Base-by-base conservation (phyloP, 768 basidiomycete genomes). In the Lactifluus subvellereus region DNA sequence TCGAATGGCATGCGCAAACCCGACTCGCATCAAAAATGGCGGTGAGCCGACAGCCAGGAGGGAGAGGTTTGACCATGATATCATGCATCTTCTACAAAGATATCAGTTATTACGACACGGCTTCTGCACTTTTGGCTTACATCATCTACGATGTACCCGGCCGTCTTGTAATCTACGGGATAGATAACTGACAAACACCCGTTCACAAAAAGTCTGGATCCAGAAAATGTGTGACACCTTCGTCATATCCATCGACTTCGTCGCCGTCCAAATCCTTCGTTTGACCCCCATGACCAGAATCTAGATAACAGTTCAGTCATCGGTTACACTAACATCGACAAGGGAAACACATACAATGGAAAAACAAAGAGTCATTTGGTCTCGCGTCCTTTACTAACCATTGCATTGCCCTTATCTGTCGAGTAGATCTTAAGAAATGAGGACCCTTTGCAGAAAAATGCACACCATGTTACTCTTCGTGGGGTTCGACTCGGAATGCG, bases 201-300 rank as follows among this genome's bases (percentile, higher is more conserved):
- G 38, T 64, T 35, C 54, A 49, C 30, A n/a, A 38, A 50, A 55
- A 1, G 35, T 47, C 22, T 16, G 14, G 3, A 59, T 18, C 13
- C 40, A 2, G 5, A 13, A 18, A 40, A 22, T 27, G 37, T 59
- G 33, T 27, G 16, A 27, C 9, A 85, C 86, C 84, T 79, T 94
- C 91, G 65, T 94, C 91, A 58, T 77, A 82, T 7, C 93, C 94
- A 68, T 91, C 88, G 0, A 78, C 75, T 73, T 95, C 87, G 67
- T 92, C 91, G 3, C 89, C 90, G 67, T 91, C 81, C 1, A 75
- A 64, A 73, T 97, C 94, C 57, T 78, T 79, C 3, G 87, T 86
- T 71, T 95, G 94, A 10, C 94, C 96, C n/a, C 97, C 96, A 69
- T 98, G 95, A 0, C 95, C 96, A 1, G 94, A 96, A 74, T 92